Conservation (phyloP, 345 rosid species). For the Melaleuca alternifolia region DNA sequence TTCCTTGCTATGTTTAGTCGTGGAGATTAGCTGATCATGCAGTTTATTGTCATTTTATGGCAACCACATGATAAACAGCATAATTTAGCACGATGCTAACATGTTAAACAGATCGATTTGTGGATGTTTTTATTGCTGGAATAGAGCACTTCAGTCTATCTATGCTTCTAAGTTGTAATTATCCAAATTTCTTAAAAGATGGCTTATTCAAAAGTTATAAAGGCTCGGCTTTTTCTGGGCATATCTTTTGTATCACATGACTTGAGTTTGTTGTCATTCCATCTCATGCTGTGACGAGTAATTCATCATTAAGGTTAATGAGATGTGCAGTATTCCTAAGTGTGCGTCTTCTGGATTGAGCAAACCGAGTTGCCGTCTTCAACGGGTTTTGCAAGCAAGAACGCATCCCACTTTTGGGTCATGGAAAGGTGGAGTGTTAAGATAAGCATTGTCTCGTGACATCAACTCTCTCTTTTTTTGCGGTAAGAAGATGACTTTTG, state of each 20-base stretch:
- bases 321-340: background rate
- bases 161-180: too few relatives aligned
- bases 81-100: too few relatives aligned
- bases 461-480: background rate
- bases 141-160: too few relatives aligned
- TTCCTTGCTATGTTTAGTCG: too few relatives aligned
- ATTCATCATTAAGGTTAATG: background rate
- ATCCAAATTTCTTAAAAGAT: too few relatives aligned
- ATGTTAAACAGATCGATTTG: too few relatives aligned
- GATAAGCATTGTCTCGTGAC: background rate
- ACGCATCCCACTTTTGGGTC: constrained; percentile 48
- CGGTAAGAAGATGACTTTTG: background rate
- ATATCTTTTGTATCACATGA: background rate
- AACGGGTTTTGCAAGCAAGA: constrained; percentile 64
- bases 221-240: too few relatives aligned
- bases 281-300: background rate
- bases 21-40: too few relatives aligned
- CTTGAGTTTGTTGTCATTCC: background rate
- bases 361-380: constrained; percentile 8
- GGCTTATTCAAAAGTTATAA: too few relatives aligned
- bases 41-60: too few relatives aligned
- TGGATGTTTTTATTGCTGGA: too few relatives aligned
- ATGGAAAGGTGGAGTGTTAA: constrained; percentile 85
- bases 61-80: too few relatives aligned
- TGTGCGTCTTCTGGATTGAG: background rate